These are phyloP conservation scores for Arthrobotrys musiformis DNA, from an alignment of 2,329 filamentous ascomycete species.

Conservation along the genomic window DNA sequence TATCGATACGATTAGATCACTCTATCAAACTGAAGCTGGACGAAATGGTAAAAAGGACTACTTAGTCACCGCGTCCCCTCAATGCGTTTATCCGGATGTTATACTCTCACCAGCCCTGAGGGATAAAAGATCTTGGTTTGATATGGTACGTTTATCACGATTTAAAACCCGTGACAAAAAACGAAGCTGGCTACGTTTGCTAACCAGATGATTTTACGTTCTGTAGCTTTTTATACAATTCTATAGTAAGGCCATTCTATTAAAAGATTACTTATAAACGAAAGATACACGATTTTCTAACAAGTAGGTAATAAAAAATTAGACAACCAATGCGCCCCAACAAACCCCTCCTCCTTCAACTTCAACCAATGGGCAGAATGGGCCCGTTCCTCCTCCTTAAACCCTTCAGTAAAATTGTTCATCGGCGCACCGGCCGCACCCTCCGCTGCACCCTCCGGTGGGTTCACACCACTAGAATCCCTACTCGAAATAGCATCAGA, in stretches of 20 bases:
- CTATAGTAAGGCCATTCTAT: constrained; percentile 64
- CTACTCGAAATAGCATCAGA: constrained; percentile 24
- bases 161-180: no score
- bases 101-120: constrained; percentile 34
- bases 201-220: neutral
- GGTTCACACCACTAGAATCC: constrained; percentile 16
- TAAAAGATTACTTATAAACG: constrained; percentile 66
- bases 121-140: constrained; percentile 46
- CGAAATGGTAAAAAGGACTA: constrained; percentile 67
- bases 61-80: constrained; percentile 73
- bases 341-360: constrained; percentile 60
- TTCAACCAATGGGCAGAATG: constrained; percentile 71
- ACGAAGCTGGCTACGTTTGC: neutral
- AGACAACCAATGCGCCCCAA: constrained; percentile 74
- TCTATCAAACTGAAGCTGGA: constrained; percentile 50
- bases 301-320: constrained; percentile 60
- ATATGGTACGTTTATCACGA: constrained; percentile 23
- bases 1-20: constrained; percentile 34
- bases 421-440: constrained; percentile 68
- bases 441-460: constrained; percentile 26
- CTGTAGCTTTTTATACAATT: constrained; percentile 52
- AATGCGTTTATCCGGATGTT: constrained; percentile 73
- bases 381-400: constrained; percentile 70
- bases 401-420: constrained; percentile 71
- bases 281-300: constrained; percentile 62